Base-by-base conservation (phyloP, 2,329 filamentous ascomycete genomes). In the Immersiporthe knoxdaviesiana region DNA sequence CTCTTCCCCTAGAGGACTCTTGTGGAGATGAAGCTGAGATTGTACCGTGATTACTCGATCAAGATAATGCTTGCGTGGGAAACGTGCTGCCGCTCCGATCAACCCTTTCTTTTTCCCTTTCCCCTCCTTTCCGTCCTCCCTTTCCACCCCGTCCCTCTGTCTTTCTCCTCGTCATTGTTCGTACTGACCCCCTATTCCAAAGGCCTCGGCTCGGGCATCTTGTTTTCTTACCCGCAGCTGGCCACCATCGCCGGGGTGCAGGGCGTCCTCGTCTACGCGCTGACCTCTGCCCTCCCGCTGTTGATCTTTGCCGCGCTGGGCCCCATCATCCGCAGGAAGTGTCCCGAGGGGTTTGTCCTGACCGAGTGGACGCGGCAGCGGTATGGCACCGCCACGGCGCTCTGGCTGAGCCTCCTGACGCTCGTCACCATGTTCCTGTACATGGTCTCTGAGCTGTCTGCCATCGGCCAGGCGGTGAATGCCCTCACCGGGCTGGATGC, bases 21-120 rank as follows among this genome's bases (percentile, higher is more conserved):
- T 79, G 83, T 73, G 76, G 78, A 81, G 77, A 88, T 83, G 87
- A 94, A 88, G 92, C 92, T 95, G 92, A 96, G 92, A 95, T 91
- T 90, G 91, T 89, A 96, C 92, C 92, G 92, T 94, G 85, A 91
- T 86, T 90, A 95, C 92, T 95, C 92, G 92, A 96, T 92, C 92
- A 96, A 96, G 92, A 92, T 95, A 96, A 95, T 94, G 91, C 92
- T 96, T 96, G 92, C 92, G 92, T 95, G 92, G 90, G 92, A 92
- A 95, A 94, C 87, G 92, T 95, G 92, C 91, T 94, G 92, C 92
- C 92, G 92, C 92, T 93, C 88, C 83, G 81, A 82, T 78, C 80
- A 76, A 78, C 76, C 74, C 73, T 75, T 71, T 72, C n/a, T 71
- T 68, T 7, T 7, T 7, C 44, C 44, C 44, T 7, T 1, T 7